Evolutionary conservation across 768 basidiomycete species (phyloP).

Genomic region (Tricholoma furcatifolium): DNA sequence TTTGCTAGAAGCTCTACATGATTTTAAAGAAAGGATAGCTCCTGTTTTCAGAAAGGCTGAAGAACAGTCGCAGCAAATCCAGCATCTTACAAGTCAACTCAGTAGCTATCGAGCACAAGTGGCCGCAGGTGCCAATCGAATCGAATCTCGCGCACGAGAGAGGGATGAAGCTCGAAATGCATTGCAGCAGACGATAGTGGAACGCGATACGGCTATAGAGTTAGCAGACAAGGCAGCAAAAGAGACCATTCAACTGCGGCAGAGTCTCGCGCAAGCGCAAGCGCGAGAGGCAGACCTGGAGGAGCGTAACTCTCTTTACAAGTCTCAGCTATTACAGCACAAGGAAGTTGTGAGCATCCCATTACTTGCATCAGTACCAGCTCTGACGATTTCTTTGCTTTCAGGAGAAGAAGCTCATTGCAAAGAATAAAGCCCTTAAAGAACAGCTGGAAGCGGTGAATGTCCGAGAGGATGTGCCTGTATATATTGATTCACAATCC

Average conservation of each 20-base stretch:
- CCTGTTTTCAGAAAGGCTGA: constrained; percentile 34
- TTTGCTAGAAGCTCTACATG: constrained; percentile 34
- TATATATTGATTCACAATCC: neutral
- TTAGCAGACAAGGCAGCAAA: constrained; percentile 26
- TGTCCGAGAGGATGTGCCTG: neutral
- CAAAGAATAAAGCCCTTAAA: constrained; percentile 14
- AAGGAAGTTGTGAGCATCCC: constrained; percentile 7
- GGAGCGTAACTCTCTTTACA: constrained; percentile 28
- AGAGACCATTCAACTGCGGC: constrained; percentile 20
- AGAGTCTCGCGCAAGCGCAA: constrained; percentile 15
- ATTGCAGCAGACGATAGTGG: constrained; percentile 16
- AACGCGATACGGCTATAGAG: constrained; percentile 27
- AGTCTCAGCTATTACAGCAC: constrained; percentile 26
- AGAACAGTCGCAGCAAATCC: constrained; percentile 27
- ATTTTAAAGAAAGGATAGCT: constrained; percentile 40
- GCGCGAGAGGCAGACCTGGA: constrained; percentile 23
- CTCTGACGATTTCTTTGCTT: neutral
- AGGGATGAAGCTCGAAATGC: constrained; percentile 15
- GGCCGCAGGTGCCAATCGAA: neutral
- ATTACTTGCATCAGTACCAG: neutral
- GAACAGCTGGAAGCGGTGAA: constrained; percentile 9
- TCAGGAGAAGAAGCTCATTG: constrained; percentile 9
- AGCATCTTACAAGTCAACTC: constrained; percentile 19
- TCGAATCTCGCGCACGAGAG: constrained; percentile 20
- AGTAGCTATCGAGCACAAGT: constrained; percentile 10